Percentiles rank a stretch among this genome's conserved stretches.
These are phyloP conservation scores for Halophytophthora polymorphica DNA, from an alignment of 352 stramenopile genomes.

Conservation along the genomic window DNA sequence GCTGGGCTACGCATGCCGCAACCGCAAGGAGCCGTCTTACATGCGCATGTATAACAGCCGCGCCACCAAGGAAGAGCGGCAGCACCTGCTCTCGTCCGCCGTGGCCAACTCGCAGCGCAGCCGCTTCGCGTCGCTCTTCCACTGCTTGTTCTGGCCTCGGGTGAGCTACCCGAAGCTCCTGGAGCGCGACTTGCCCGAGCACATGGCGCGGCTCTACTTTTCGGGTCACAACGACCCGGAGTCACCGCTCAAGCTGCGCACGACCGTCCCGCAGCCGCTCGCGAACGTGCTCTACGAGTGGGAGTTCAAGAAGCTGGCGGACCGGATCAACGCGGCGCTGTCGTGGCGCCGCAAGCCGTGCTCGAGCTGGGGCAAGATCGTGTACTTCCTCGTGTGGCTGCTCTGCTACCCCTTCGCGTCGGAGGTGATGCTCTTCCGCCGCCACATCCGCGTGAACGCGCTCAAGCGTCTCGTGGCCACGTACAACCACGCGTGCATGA, in stretches of 20 bases:
- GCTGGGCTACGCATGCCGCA: slow-evolving; percentile 68
- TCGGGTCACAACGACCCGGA: slow-evolving; percentile 60
- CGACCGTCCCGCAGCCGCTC: slow-evolving; percentile 51
- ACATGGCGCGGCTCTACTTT: slow-evolving; percentile 81
- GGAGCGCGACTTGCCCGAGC: slow-evolving; percentile 72
- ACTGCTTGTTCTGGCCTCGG: slow-evolving; percentile 72
- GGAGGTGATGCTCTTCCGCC: slow-evolving; percentile 59
- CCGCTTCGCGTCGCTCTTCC: slow-evolving; percentile 52
- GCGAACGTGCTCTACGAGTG: slow-evolving; percentile 67
- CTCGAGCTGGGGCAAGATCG: slow-evolving; percentile 55
- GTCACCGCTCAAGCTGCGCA: slow-evolving; percentile 52
- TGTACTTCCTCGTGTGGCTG: slow-evolving; percentile 55
- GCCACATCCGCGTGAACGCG: slow-evolving; percentile 71
- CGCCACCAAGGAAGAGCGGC: slow-evolving; percentile 50
- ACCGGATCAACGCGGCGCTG: slow-evolving; percentile 62
- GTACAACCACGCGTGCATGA: slow-evolving; percentile 85
- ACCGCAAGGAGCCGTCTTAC: slow-evolving; percentile 64
- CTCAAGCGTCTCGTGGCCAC: slow-evolving; percentile 71
- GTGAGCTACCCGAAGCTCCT: slow-evolving; percentile 77
- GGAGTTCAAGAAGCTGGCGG: slow-evolving; percentile 60
- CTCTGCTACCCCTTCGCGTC: slow-evolving; percentile 73
- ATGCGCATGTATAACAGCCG: slow-evolving; percentile 46
- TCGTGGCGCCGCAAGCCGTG: slow-evolving; percentile 44
- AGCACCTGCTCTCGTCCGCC: slow-evolving; percentile 60
- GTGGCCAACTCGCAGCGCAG: slow-evolving; percentile 53